These are phyloP conservation scores for Oryza nivara DNA, from an alignment of 176 grass and related monocot genomes.

Conservation along the genomic window DNA sequence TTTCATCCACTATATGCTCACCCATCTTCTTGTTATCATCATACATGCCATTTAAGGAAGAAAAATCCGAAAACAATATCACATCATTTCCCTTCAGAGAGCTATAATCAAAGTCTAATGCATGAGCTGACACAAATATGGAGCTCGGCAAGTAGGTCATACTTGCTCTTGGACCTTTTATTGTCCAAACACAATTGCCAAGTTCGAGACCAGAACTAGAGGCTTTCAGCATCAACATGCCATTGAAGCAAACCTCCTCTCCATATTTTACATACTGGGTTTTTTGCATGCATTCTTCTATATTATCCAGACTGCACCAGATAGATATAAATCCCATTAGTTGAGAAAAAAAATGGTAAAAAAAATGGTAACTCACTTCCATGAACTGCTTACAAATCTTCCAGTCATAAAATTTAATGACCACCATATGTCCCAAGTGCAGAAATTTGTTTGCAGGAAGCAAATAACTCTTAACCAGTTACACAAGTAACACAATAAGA, in stretches of 20 bases:
- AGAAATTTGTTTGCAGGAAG: conserved; percentile 13
- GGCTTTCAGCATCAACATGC: conserved; percentile 72
- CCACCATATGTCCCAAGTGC: conserved; percentile 1
- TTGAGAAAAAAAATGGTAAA: neutral
- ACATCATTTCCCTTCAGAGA: conserved; percentile 71
- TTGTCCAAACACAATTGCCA: conserved; percentile 83
- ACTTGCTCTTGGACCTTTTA: conserved; percentile 71
- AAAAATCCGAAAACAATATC: conserved; percentile 86
- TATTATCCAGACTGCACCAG: conserved; percentile 54
- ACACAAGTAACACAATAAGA: neutral
- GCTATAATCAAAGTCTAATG: conserved; percentile 68
- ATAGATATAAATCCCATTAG: conserved; percentile 41
- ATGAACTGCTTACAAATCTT: neutral
- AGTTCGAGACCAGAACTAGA: conserved; percentile 93
- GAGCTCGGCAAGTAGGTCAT: conserved; percentile 73
- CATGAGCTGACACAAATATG: conserved; percentile 76
- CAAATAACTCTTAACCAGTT: conserved; percentile 16
- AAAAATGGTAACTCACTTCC: neutral
- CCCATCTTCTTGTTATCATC: conserved; percentile 43
- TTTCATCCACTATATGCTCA: conserved; percentile 40
- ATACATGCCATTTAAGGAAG: conserved; percentile 61
- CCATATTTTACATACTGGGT: conserved; percentile 61
- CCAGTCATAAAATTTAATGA: neutral
- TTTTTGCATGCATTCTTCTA: conserved; percentile 85
- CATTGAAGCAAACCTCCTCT: conserved; percentile 93